Conservation (phyloP, 495 filamentous ascomycete genomes). For the Parmelia sp. region DNA sequence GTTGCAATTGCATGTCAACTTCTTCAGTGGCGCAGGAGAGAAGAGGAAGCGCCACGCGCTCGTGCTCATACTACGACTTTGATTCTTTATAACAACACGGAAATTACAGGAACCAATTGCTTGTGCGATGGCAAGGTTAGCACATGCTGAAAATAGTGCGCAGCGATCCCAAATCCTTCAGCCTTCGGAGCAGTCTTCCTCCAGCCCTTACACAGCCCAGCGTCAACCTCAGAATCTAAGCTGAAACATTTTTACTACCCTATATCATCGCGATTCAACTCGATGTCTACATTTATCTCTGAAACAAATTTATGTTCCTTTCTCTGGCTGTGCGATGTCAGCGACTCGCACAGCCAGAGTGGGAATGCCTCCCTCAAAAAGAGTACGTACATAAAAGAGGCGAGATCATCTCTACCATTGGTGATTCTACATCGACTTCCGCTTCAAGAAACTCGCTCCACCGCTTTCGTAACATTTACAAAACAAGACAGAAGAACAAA, state of each 20-base stretch:
- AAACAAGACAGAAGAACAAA: not conserved
- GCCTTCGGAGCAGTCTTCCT: not conserved
- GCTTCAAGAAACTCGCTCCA: not conserved
- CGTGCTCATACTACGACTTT: not conserved
- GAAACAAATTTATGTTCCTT: not conserved
- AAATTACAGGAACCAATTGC: not conserved
- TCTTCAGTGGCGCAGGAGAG: not conserved
- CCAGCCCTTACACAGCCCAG: not conserved
- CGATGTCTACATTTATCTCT: not conserved
- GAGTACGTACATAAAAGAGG: not conserved
- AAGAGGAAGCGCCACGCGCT: not conserved
- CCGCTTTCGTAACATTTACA: not conserved
- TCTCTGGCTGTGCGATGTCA: not conserved
- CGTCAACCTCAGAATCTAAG: not conserved
- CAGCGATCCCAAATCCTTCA: not conserved
- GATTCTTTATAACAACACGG: too few relatives aligned
- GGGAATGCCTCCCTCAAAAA: not conserved
- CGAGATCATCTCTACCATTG: not conserved
- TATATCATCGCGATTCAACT: not conserved
- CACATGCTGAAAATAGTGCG: conserved; percentile 2
- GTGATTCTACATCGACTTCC: too few relatives aligned
- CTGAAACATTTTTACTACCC: too few relatives aligned
- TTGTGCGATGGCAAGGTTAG: not conserved
- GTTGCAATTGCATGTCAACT: not conserved
- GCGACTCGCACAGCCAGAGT: not conserved